Percentiles rank a stretch among this genome's conserved stretches.
phyloP scores from a whole-genome alignment of 2,329 filamentous ascomycete species.

The Phialocephala sp. region DNA sequence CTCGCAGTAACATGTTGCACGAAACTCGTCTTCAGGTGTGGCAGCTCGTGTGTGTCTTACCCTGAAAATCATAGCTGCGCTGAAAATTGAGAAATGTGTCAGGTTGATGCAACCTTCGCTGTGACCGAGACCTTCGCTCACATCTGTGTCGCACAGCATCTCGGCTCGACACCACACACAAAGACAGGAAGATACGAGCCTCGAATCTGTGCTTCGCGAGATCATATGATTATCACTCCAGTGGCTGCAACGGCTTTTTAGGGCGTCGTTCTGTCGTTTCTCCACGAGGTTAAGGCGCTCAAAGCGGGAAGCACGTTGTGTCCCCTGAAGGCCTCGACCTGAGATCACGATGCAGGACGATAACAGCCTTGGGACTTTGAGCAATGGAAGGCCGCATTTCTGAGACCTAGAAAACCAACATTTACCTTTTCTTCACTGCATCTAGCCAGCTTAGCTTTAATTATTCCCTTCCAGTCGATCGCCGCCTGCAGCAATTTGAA shows the following conservation, averaged over 20 bases:
- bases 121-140: neutral
- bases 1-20: neutral
- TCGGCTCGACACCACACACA: neutral
- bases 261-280: neutral
- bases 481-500: neutral
- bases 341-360: neutral
- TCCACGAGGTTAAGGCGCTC: conserved; percentile 1
- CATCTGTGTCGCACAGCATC: neutral
- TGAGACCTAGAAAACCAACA: conserved; percentile 1
- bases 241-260: conserved; percentile 6
- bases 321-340: neutral
- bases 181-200: neutral
- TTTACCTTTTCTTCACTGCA: neutral
- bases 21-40: neutral
- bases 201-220: neutral
- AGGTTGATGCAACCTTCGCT: neutral
- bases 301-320: neutral
- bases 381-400: neutral
- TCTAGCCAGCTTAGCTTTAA: neutral
- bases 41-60: neutral
- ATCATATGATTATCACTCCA: conserved; percentile 7
- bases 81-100: conserved; percentile 2
- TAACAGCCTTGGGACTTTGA: neutral
- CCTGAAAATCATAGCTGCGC: neutral
- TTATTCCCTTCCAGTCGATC: neutral